Evolutionary conservation across 1,139 yeast genomes (phyloP).

Genomic region (Sugiyamaella novakii): DNA sequence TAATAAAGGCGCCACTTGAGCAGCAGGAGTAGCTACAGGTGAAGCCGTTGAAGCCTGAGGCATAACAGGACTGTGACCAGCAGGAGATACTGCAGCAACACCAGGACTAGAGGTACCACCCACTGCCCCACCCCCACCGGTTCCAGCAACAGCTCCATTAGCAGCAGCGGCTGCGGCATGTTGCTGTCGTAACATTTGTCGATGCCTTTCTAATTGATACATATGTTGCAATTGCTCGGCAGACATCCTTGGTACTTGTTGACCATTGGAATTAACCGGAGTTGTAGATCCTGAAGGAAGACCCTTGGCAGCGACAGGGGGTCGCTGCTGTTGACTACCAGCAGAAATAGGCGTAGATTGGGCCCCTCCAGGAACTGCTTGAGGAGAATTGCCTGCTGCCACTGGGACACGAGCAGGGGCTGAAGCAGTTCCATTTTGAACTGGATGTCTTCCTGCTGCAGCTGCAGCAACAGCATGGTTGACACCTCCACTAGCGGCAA

Average conservation of each 20-base stretch:
- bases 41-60: slow-evolving; percentile 15
- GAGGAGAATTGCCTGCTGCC: slow-evolving; percentile 18
- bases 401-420: slow-evolving; percentile 18
- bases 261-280: slow-evolving; percentile 20
- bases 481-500: slow-evolving; percentile 37
- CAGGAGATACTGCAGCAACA: slow-evolving; percentile 7
- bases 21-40: slow-evolving; percentile 14
- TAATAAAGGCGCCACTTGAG: slow-evolving; percentile 14
- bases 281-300: background rate
- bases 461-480: slow-evolving; percentile 31
- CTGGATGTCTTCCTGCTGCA: slow-evolving; percentile 23
- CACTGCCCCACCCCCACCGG: slow-evolving; percentile 33
- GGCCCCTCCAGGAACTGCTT: slow-evolving; percentile 16
- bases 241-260: slow-evolving; percentile 33
- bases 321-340: background rate
- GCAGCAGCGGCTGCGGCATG: slow-evolving; percentile 17
- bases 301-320: slow-evolving; percentile 15
- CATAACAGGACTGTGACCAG: slow-evolving; percentile 9
- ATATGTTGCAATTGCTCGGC: slow-evolving; percentile 29
- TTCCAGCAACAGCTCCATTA: slow-evolving; percentile 24
- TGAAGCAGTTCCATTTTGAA: slow-evolving; percentile 3
- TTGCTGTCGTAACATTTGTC: slow-evolving; percentile 29
- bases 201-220: slow-evolving; percentile 26
- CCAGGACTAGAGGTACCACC: slow-evolving; percentile 27
- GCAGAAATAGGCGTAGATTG: slow-evolving; percentile 12